Conservation (phyloP, 305 asterid species). For the Fraxinus sp. region DNA sequence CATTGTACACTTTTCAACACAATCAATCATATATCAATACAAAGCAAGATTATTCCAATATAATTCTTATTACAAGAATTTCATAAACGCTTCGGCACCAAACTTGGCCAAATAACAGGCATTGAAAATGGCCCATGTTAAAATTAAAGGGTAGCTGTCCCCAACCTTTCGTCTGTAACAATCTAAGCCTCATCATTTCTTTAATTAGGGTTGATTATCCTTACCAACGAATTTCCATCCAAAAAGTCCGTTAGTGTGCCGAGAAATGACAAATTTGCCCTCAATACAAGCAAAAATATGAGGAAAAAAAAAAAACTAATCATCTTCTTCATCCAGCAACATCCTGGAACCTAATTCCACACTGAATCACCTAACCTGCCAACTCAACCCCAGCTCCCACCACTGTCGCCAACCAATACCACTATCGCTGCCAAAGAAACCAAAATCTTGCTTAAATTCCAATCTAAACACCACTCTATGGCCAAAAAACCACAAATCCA, state of each 20-base stretch:
- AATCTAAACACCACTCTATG: neutral
- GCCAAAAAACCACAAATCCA: neutral
- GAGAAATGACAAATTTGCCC: neutral
- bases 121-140: neutral
- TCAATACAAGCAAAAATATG: neutral
- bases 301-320: no score
- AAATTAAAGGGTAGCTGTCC: neutral
- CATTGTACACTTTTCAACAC: no score
- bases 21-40: no score
- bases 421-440: neutral
- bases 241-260: neutral
- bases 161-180: neutral
- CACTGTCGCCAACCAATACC: neutral
- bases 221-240: neutral
- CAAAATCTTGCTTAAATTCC: neutral
- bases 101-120: neutral
- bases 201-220: neutral
- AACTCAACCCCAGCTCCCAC: neutral
- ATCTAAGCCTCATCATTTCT: neutral
- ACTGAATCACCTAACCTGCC: neutral
- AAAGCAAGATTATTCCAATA: no score
- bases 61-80: no score
- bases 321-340: neutral
- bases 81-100: no score
- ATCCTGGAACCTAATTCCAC: neutral